Percentiles rank a stretch among this genome's conserved stretches.
Conservation (phyloP, 306 rosid species). For the Sesbania bispinosa region DNA sequence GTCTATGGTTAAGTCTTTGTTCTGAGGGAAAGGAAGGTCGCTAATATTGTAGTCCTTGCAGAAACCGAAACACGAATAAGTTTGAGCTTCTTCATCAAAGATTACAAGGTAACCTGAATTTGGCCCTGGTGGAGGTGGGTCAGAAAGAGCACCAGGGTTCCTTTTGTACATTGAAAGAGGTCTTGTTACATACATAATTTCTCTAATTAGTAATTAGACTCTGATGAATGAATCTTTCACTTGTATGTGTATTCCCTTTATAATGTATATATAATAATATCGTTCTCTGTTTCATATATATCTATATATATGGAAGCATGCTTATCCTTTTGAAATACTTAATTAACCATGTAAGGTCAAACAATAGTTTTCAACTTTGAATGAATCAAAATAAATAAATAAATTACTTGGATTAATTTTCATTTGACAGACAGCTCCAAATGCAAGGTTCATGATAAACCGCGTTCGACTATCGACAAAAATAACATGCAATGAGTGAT, state of each 20-base stretch:
- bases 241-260: neutral
- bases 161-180: constrained; percentile 30
- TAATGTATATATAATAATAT: neutral
- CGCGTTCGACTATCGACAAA: neutral
- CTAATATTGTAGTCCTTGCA: neutral
- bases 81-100: constrained; percentile 34
- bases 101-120: constrained; percentile 36
- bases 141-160: constrained; percentile 19
- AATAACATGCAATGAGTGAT: too few species aligned
- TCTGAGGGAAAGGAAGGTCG: constrained; percentile 43
- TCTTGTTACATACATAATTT: constrained; percentile 45
- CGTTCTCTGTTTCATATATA: too few species aligned
- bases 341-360: neutral
- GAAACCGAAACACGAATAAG: constrained; percentile 16
- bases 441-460: neutral
- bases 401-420: neutral
- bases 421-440: neutral
- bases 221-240: neutral
- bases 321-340: too few species aligned
- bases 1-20: constrained; percentile 26
- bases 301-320: neutral
- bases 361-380: neutral
- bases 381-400: neutral
- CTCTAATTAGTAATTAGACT: neutral
- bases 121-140: constrained; percentile 34